Percentiles rank a stretch among this genome's conserved stretches.
Conservation (phyloP, 2,329 filamentous ascomycete species). For the Colletotrichum sublineola region DNA sequence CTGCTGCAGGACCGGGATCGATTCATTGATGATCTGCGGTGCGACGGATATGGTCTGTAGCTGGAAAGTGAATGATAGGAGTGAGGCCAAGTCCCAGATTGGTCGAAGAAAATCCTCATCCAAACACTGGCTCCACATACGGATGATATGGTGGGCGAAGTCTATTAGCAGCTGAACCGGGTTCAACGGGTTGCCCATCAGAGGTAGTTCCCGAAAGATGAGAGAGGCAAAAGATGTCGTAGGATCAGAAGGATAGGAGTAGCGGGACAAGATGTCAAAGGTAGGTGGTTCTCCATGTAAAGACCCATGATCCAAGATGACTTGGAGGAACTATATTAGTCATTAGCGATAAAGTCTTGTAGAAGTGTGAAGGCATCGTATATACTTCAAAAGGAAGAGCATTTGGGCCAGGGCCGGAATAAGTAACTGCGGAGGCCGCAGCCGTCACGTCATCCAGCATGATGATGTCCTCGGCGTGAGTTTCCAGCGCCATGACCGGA, state of each 20-base stretch:
- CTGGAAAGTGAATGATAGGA: conserved; percentile 74
- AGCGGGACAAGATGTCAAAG: conserved; percentile 76
- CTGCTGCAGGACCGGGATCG: conserved; percentile 68
- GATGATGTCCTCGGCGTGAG: conserved; percentile 58
- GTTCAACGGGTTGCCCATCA: conserved; percentile 63
- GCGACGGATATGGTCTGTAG: conserved; percentile 71
- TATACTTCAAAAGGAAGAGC: conserved; percentile 61
- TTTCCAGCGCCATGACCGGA: conserved; percentile 73
- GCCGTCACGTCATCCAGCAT: conserved; percentile 50
- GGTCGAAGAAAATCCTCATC: conserved; percentile 74
- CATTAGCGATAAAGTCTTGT: conserved; percentile 44
- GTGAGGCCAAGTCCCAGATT: conserved; percentile 73
- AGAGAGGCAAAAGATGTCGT: conserved; percentile 73
- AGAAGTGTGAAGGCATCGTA: not conserved
- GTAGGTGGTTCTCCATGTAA: conserved; percentile 69
- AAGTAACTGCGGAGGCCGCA: not conserved
- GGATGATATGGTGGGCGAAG: conserved; percentile 73
- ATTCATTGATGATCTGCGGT: conserved; percentile 68
- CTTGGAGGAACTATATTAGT: conserved; percentile 66
- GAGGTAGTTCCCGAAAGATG: conserved; percentile 76
- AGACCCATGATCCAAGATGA: conserved; percentile 73
- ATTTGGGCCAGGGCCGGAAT: conserved; percentile 27
- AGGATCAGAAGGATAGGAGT: conserved; percentile 74
- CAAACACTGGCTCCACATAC: conserved; percentile 77
- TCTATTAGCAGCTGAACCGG: conserved; percentile 71